These are phyloP conservation scores for Chaetomiaceae sp. DNA, from an alignment of 2,329 filamentous ascomycete genomes.

Conservation along the genomic window DNA sequence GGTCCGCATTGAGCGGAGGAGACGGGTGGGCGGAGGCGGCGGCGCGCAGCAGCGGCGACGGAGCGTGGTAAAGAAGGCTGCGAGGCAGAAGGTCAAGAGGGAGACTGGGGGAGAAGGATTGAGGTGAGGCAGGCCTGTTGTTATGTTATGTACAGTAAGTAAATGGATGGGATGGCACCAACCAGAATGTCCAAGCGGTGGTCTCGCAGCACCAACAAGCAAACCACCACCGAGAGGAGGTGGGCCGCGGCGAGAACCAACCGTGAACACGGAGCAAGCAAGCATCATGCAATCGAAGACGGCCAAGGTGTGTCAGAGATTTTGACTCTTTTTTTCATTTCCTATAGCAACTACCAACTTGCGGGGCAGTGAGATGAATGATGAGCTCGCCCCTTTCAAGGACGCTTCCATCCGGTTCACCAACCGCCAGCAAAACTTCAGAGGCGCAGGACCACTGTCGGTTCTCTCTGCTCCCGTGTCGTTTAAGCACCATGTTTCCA, in stretches of 20 bases:
- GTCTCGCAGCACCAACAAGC: too few relatives aligned
- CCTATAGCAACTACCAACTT: slow-evolving; percentile 34
- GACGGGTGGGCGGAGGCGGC: too few relatives aligned
- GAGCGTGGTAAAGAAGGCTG: background rate
- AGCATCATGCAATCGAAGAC: background rate
- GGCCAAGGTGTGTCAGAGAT: slow-evolving; percentile 19
- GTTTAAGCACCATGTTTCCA: background rate
- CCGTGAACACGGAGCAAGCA: background rate
- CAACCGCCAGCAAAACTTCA: too few relatives aligned
- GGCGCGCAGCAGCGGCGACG: background rate
- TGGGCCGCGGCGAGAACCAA: background rate
- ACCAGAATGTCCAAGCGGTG: background rate
- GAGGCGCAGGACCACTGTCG: background rate
- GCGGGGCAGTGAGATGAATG: slow-evolving; percentile 9
- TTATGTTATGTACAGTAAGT: too few relatives aligned
- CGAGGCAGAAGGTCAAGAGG: background rate
- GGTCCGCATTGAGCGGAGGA: background rate
- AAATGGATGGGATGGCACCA: too few relatives aligned
- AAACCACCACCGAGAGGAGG: background rate
- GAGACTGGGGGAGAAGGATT: background rate
- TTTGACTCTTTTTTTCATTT: slow-evolving; percentile 36
- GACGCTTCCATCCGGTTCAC: too few relatives aligned
- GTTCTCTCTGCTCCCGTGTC: background rate
- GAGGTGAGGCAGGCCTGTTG: too few relatives aligned
- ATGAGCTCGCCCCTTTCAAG: background rate